Conservation (phyloP, 148 eudicot species). For the Rheum nobile region DNA sequence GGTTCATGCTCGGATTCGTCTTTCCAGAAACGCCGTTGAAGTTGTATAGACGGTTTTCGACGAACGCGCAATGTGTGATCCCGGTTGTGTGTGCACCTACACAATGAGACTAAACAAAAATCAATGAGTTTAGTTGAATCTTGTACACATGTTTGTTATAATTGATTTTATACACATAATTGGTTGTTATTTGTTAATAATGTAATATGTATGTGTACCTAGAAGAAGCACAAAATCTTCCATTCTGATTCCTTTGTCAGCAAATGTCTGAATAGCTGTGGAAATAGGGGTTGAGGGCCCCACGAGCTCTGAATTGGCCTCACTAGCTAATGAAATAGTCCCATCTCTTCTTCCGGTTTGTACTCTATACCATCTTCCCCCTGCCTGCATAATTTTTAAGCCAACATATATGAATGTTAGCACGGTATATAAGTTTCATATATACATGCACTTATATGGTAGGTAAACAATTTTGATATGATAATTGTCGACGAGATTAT, state of each 20-base stretch:
- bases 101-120: neutral
- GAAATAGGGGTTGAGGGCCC: conserved; percentile 30
- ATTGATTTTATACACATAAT: neutral
- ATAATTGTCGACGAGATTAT: too few relatives aligned
- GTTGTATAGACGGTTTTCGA: neutral
- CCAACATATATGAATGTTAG: neutral
- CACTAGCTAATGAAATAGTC: conserved; percentile 17
- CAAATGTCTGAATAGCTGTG: conserved; percentile 17
- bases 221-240: conserved; percentile 38
- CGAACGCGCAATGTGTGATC: neutral
- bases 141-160: neutral
- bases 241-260: conserved; percentile 21
- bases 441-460: neutral
- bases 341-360: conserved; percentile 54
- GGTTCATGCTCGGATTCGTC: conserved; percentile 1
- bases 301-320: conserved; percentile 26
- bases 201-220: conserved; percentile 3
- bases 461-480: neutral
- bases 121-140: neutral
- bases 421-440: neutral
- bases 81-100: conserved; percentile 1
- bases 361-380: conserved; percentile 31
- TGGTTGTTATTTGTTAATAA: neutral
- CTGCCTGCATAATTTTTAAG: conserved; percentile 19
- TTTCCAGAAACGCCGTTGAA: neutral